These are phyloP conservation scores for Coniferiporia weirii DNA, from an alignment of 1,284 basidiomycete genomes.

Conservation along the genomic window DNA sequence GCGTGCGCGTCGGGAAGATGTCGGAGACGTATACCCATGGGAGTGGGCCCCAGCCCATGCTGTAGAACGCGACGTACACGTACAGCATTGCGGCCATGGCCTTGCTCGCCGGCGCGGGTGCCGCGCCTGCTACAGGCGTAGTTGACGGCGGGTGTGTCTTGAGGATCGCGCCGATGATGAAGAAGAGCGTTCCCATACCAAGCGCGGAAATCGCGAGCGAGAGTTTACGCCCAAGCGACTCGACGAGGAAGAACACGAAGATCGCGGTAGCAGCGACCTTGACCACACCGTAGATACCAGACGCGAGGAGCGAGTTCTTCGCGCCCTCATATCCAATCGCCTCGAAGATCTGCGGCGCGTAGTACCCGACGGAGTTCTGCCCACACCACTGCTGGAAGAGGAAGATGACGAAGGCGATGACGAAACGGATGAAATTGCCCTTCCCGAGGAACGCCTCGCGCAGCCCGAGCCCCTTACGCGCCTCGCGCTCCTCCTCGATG, in stretches of 20 bases:
- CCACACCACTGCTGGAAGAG: constrained; percentile 64
- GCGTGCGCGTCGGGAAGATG: constrained; percentile 78
- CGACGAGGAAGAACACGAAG: constrained; percentile 57
- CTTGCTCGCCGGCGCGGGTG: constrained; percentile 46
- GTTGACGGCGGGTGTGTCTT: constrained; percentile 62
- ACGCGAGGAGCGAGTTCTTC: constrained; percentile 65
- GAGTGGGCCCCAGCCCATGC: constrained; percentile 59
- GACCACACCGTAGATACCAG: constrained; percentile 78
- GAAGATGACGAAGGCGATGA: constrained; percentile 60
- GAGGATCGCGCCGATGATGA: constrained; percentile 68
- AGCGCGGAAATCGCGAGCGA: constrained; percentile 61
- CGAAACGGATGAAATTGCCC: constrained; percentile 67
- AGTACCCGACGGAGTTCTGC: constrained; percentile 64
- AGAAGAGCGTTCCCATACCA: constrained; percentile 56
- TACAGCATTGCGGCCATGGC: constrained; percentile 76
- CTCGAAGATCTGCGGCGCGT: constrained; percentile 69
- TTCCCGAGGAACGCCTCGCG: constrained; percentile 70
- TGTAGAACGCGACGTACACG: constrained; percentile 72
- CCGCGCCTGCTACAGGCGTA: constrained; percentile 22
- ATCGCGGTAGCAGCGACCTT: constrained; percentile 66
- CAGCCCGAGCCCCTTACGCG: constrained; percentile 50
- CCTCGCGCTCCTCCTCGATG: constrained; percentile 56
- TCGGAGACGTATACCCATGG: constrained; percentile 76
- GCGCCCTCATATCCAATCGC: constrained; percentile 66
- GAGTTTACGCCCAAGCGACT: constrained; percentile 48